Conservation (phyloP, 1,284 basidiomycete genomes). For the Cystobasidium sp. region DNA sequence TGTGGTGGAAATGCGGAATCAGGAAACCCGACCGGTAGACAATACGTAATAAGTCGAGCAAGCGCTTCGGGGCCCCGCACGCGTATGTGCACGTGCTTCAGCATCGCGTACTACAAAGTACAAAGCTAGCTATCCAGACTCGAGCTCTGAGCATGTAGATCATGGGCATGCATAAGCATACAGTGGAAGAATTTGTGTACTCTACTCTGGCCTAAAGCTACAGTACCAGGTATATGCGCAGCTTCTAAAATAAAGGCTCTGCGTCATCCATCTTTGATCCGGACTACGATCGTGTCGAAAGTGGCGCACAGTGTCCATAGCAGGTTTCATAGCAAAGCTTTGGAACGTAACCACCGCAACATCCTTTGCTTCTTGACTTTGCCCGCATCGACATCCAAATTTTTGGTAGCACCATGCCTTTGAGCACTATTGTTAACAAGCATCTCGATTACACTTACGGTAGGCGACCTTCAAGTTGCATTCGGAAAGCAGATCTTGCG, state of each 20-base stretch:
- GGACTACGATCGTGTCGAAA: not conserved
- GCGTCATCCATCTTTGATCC: not conserved
- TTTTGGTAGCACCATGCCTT: not conserved
- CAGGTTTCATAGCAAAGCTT: no score
- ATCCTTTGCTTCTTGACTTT: not conserved
- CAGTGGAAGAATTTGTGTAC: no score
- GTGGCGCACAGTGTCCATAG: not conserved
- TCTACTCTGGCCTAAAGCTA: no score
- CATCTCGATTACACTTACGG: constrained; percentile 35
- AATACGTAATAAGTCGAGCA: no score
- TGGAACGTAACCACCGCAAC: not conserved
- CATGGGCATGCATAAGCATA: no score
- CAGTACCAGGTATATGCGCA: not conserved
- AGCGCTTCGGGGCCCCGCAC: no score
- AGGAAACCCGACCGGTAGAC: no score
- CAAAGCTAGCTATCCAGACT: no score
- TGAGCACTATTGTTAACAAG: constrained; percentile 23
- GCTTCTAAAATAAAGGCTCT: not conserved
- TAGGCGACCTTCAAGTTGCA: not conserved
- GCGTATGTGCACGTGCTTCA: no score
- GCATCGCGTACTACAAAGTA: no score
- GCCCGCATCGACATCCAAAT: not conserved
- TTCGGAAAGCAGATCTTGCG: not conserved
- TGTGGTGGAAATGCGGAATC: no score
- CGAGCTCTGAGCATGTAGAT: no score